Evolutionary conservation across 306 rosid genomes (phyloP), one percentile per base, ranked within the genome.

Genomic region (Nissolia schottii): DNA sequence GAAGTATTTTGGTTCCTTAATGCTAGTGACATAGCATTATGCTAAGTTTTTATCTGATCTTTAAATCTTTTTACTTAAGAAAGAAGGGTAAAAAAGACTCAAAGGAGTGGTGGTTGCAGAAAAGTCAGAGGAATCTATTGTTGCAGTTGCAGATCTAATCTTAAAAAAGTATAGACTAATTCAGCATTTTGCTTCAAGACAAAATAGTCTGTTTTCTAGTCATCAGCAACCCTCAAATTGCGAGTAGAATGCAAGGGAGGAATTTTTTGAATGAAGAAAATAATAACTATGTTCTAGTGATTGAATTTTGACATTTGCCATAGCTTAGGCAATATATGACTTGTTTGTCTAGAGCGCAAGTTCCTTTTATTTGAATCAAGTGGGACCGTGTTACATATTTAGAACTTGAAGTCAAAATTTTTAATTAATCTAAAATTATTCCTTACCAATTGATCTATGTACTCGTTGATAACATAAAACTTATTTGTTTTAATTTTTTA

Each of bases 101-200:
- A 45, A 41, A 19, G 32, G 43, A 37, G 62, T 13, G 38, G 63
- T 41, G 62, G 79, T 63, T 64, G 81, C 28, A 51, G 53, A 56
- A 69, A 75, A 58, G 57, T 43, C 50, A 24, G 43, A 76, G 64
- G 78, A 81, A 74, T 79, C 79, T 37, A 34, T 61, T 12, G 32
- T 32, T 73, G 63, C 62, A 50, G 63, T 43, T 59, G 79, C 73
- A 75, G 79, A 85, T 75, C 82, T 78, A 70, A 78, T 74, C 76
- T 53, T 50, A 3, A 23, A 24, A n/a, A 23, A 23, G 60, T 2
- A 23, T 24, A 40, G 24, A 10, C 73, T 32, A 53, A 13, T 57
- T 59, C 58, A 34, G 35, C 74, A 62, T 54, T 78, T 65, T 59
- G 73, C 49, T 23, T 61, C 54, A 31, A 45, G 60, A 61, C 74